Conservation (phyloP, 179 eudicot genomes). For the Actinidia chinensis region DNA sequence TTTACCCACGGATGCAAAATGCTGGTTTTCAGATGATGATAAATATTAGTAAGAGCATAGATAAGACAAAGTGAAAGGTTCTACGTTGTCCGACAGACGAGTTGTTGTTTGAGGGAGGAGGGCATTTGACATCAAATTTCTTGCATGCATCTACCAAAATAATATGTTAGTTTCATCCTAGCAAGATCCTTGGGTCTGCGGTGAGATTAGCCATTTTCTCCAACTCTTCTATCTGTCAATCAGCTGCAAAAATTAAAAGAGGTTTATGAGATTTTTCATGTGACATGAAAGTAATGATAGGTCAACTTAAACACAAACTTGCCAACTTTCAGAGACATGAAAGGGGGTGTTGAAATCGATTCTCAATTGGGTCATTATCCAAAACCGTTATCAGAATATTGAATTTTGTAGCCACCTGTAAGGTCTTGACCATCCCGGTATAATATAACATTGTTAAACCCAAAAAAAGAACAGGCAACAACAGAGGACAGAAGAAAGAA, state of each 20-base stretch:
- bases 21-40: neutral
- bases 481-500: no score
- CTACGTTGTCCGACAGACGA: constrained; percentile 83
- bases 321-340: constrained; percentile 53
- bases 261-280: neutral
- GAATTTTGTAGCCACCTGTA: constrained; percentile 79
- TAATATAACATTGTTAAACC: constrained; percentile 18
- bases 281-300: neutral
- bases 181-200: constrained; percentile 85
- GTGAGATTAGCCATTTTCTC: constrained; percentile 79
- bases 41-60: neutral
- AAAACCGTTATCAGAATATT: constrained; percentile 86
- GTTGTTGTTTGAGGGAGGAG: constrained; percentile 94
- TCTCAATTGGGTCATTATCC: constrained; percentile 79
- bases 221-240: constrained; percentile 86
- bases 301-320: constrained; percentile 4
- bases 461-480: neutral
- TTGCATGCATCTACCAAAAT: constrained; percentile 72
- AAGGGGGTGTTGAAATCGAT: constrained; percentile 98
- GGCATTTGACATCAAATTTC: constrained; percentile 78
- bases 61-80: neutral
- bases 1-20: neutral
- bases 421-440: constrained; percentile 92
- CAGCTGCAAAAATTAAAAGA: constrained; percentile 45
- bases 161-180: constrained; percentile 71